These are phyloP conservation scores for Saccharum hybrid DNA, from an alignment of 202 grass and related monocot genomes.

Conservation along the genomic window DNA sequence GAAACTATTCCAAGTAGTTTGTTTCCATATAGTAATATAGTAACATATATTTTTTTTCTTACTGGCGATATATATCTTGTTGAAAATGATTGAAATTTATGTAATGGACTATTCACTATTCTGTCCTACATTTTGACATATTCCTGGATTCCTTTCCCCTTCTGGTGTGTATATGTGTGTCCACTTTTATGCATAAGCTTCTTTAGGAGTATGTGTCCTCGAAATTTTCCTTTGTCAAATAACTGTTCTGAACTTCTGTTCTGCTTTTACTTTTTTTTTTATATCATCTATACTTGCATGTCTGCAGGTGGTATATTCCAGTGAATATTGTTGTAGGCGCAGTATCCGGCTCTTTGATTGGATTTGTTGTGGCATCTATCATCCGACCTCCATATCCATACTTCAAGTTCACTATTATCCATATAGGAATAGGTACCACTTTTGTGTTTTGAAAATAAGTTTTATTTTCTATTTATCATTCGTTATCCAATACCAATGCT, in stretches of 20 bases:
- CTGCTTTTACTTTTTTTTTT: neutral
- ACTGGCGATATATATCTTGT: conserved; percentile 6
- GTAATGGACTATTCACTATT: neutral
- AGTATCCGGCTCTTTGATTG: conserved; percentile 82
- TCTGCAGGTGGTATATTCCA: conserved; percentile 98
- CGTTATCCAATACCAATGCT: neutral
- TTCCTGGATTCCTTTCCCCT: neutral
- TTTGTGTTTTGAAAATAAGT: conserved; percentile 20
- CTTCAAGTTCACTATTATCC: conserved; percentile 97
- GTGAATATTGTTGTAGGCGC: conserved; percentile 87
- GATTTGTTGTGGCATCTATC: conserved; percentile 86
- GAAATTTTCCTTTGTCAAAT: conserved; percentile 2
- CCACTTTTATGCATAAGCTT: conserved; percentile 1
- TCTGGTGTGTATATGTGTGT: no score
- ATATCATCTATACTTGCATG: conserved; percentile 6
- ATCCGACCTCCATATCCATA: conserved; percentile 92
- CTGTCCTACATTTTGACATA: neutral
- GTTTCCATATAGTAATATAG: conserved; percentile 15
- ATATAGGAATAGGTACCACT: conserved; percentile 88
- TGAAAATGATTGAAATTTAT: conserved; percentile 6
- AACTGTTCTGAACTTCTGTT: neutral
- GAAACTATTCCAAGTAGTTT: conserved; percentile 9
- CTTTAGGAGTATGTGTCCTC: conserved; percentile 7
- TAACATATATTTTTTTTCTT: conserved; percentile 16
- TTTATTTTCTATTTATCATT: conserved; percentile 31